These are phyloP conservation scores for Meyerozyma sp. DNA, from an alignment of 1,139 yeast species.

Conservation along the genomic window DNA sequence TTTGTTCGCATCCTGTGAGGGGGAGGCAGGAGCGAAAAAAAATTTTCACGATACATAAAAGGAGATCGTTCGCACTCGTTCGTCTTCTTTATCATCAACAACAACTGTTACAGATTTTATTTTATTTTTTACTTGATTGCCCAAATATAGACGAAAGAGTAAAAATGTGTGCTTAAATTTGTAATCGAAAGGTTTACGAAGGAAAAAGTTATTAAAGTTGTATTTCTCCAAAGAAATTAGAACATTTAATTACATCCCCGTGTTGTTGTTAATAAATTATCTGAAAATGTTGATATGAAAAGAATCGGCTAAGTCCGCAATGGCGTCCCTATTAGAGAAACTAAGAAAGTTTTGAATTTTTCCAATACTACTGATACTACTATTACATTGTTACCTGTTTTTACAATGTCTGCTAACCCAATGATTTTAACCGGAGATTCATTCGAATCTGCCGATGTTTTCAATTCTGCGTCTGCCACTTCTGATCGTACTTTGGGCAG, in stretches of 20 bases:
- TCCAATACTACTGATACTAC: background rate
- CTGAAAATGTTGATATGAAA: background rate
- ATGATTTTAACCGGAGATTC: slow-evolving; percentile 26
- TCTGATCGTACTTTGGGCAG: slow-evolving; percentile 1
- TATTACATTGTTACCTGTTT: background rate
- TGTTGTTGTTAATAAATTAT: background rate
- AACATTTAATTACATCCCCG: slow-evolving; percentile 1
- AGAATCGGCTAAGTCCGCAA: background rate
- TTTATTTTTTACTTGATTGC: background rate
- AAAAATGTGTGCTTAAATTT: slow-evolving; percentile 1
- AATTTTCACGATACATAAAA: slow-evolving; percentile 1
- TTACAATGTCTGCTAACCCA: slow-evolving; percentile 14
- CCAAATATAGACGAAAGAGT: slow-evolving; percentile 1
- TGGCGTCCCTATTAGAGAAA: background rate
- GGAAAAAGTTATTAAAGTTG: slow-evolving; percentile 1
- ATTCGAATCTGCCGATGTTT: slow-evolving; percentile 22
- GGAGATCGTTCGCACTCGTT: background rate
- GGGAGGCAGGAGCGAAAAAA: background rate
- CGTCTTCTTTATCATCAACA: background rate
- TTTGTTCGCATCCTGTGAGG: background rate
- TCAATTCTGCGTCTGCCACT: slow-evolving; percentile 7
- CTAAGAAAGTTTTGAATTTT: background rate
- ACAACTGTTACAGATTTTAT: background rate
- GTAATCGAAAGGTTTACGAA: slow-evolving; percentile 2
- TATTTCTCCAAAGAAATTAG: background rate